phyloP scores from a whole-genome alignment of 2,329 filamentous ascomycete genomes.

The Colletotrichum incanum region DNA sequence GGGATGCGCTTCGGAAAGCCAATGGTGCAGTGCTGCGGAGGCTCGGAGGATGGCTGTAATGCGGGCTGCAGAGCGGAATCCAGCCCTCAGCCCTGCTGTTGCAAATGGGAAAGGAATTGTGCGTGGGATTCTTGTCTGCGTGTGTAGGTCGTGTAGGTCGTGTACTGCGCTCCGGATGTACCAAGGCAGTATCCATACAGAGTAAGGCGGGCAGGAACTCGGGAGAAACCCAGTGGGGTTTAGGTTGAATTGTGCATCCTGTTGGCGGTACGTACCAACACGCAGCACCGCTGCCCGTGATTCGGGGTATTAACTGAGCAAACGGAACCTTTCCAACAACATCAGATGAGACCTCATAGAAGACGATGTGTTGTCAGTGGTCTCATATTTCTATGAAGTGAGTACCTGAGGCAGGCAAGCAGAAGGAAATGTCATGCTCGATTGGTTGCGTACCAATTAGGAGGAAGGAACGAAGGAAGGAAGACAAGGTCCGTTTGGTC shows the following conservation, averaged over 20 bases:
- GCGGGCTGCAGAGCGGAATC: conserved; percentile 4
- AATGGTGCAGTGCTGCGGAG: background rate
- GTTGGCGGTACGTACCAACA: background rate
- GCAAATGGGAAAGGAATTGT: conserved; percentile 16
- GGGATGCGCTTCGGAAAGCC: too few species aligned
- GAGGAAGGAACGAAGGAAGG: background rate
- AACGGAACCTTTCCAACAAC: background rate
- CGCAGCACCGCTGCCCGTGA: background rate
- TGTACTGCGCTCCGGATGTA: background rate
- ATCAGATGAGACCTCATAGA: background rate
- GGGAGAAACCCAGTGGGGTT: background rate
- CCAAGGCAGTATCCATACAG: background rate
- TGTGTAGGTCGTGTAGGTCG: background rate
- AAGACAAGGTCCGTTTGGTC: background rate
- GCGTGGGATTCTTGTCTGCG: conserved; percentile 7
- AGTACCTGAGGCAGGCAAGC: background rate
- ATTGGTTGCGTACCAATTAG: conserved; percentile 5
- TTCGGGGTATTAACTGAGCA: background rate
- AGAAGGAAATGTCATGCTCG: background rate
- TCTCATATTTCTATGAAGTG: too few species aligned
- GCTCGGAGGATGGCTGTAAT: background rate
- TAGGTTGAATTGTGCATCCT: background rate
- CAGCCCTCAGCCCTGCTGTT: conserved; percentile 11
- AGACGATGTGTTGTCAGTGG: background rate
- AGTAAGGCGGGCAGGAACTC: background rate